Conservation (phyloP, 2,329 filamentous ascomycete species). For the Ophiostoma sp. region DNA sequence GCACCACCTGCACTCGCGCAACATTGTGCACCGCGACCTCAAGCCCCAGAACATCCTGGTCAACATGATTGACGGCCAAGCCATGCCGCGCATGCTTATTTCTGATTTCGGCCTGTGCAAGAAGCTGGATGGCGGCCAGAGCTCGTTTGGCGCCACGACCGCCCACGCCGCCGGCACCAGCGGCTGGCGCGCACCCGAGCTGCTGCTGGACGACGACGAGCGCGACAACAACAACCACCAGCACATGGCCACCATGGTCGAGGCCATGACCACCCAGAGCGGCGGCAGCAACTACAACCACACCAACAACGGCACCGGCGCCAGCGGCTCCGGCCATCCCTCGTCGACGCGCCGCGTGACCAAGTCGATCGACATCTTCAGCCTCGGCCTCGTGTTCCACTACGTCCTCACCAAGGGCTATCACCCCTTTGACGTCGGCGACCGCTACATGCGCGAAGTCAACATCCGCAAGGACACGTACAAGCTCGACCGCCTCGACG, state of each 20-base stretch:
- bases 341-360: constrained; percentile 73
- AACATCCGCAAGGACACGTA: constrained; percentile 91
- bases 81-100: constrained; percentile 77
- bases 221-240: constrained; percentile 33
- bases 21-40: constrained; percentile 93
- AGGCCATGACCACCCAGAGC: constrained; percentile 47
- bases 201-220: constrained; percentile 73
- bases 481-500: constrained; percentile 63
- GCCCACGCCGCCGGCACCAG: constrained; percentile 89
- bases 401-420: constrained; percentile 91
- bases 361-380: constrained; percentile 95
- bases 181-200: constrained; percentile 92
- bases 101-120: constrained; percentile 98
- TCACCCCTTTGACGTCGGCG: constrained; percentile 91
- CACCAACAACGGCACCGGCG: constrained; percentile 48
- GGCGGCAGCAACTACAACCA: constrained; percentile 32
- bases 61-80: constrained; percentile 58
- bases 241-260: constrained; percentile 36
- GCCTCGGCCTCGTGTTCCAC: constrained; percentile 94
- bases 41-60: constrained; percentile 98
- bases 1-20: constrained; percentile 79
- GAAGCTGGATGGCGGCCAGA: constrained; percentile 89
- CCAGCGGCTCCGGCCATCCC: constrained; percentile 43
- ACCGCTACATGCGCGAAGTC: constrained; percentile 90
- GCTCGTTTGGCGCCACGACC: constrained; percentile 89